Conservation (phyloP, 768 basidiomycete genomes). For the Amanita polypyramis region DNA sequence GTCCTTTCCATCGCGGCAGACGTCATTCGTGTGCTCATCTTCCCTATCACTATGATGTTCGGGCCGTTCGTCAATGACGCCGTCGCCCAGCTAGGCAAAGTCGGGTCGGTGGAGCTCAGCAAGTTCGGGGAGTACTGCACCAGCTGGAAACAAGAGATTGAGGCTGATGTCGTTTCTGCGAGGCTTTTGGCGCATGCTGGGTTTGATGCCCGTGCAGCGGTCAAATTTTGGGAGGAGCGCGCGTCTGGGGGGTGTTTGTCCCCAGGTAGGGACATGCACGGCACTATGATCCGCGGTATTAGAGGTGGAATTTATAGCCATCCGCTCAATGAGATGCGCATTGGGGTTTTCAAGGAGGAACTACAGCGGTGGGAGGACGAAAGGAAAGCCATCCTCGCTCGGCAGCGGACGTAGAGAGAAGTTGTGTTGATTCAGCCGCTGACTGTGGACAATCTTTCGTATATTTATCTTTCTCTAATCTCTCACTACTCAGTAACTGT, state of each 20-base stretch:
- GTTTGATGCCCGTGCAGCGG: constrained; percentile 76
- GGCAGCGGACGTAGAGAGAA: background rate
- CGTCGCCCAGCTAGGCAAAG: constrained; percentile 68
- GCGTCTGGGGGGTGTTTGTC: constrained; percentile 33
- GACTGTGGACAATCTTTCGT: background rate
- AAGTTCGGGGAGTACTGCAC: constrained; percentile 70
- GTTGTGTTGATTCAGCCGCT: no score
- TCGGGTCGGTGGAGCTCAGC: constrained; percentile 65
- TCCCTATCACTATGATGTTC: constrained; percentile 84
- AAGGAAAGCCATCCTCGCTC: constrained; percentile 13
- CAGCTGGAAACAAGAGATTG: constrained; percentile 76
- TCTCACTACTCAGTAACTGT: background rate
- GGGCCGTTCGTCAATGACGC: constrained; percentile 96
- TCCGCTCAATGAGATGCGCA: constrained; percentile 57
- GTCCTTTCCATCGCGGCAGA: constrained; percentile 71
- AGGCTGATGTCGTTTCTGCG: constrained; percentile 85
- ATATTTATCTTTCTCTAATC: background rate
- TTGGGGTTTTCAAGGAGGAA: constrained; percentile 53
- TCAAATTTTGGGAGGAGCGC: constrained; percentile 74
- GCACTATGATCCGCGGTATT: constrained; percentile 30
- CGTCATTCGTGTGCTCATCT: constrained; percentile 65
- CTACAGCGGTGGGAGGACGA: constrained; percentile 61
- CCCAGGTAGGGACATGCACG: constrained; percentile 16
- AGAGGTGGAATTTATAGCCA: constrained; percentile 41
- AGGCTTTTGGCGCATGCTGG: constrained; percentile 88